Base-by-base conservation (phyloP, 2,329 filamentous ascomycete genomes). In the Aspergillus tanneri region DNA sequence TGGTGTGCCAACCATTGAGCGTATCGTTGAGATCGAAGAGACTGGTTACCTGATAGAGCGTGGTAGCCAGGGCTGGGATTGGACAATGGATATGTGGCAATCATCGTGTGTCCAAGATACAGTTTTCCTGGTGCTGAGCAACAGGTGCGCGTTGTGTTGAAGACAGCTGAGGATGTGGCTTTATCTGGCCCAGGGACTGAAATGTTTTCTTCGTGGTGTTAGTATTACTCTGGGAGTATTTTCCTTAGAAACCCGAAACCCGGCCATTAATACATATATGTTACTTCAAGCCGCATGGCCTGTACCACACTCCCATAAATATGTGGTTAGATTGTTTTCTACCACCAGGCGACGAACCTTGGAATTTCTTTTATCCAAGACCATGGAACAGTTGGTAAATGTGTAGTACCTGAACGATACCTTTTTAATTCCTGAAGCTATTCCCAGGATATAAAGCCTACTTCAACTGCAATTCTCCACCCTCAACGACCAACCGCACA, bases 341-440 rank as follows among this genome's bases (percentile, higher is more conserved):
- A n/a, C n/a, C n/a, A n/a, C n/a, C n/a, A n/a, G n/a, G n/a, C n/a
- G n/a, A n/a, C n/a, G n/a, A n/a, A n/a, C n/a, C n/a, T n/a, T n/a
- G n/a, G n/a, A n/a, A n/a, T n/a, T n/a, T n/a, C n/a, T n/a, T n/a
- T n/a, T n/a, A n/a, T n/a, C n/a, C n/a, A n/a, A n/a, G n/a, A n/a
- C n/a, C n/a, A n/a, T n/a, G n/a, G n/a, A n/a, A n/a, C n/a, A n/a
- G n/a, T n/a, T n/a, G n/a, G n/a, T n/a, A n/a, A n/a, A n/a, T n/a
- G n/a, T n/a, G n/a, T n/a, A n/a, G n/a, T n/a, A n/a, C n/a, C n/a
- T n/a, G n/a, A n/a, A n/a, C n/a, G n/a, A n/a, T 12, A 54, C 61
- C 9, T 79, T 79, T 55, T 65, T 12, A 4, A 32, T 32, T 14
- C 16, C 28, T 19, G 18, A 38, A 22, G 16, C 35, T 2, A 2